Percentiles rank a stretch among this genome's conserved stretches.
Evolutionary conservation across 306 rosid genomes (phyloP).

Genomic region (Lathyrus tuberosus): DNA sequence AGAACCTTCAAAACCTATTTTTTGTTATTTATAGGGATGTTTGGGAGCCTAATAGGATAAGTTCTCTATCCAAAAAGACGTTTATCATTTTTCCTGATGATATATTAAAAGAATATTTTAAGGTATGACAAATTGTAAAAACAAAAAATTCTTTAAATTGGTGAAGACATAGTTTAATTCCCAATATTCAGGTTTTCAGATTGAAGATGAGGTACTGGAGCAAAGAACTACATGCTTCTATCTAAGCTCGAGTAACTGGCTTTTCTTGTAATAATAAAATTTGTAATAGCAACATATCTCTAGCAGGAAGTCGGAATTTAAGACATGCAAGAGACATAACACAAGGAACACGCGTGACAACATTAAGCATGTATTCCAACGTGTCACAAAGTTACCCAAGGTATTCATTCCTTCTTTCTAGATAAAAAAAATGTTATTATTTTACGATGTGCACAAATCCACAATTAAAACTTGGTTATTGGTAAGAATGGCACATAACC

Average conservation of each 20-base stretch:
- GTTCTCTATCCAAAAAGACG: not conserved
- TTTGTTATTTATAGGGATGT: not conserved
- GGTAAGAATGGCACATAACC: not conserved
- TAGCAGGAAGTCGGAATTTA: no score
- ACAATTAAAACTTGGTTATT: slow-evolving; percentile 12
- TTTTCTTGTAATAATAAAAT: no score
- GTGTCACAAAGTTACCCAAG: not conserved
- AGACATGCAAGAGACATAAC: not conserved
- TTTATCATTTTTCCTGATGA: not conserved
- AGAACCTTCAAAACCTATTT: not conserved
- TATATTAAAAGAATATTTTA: not conserved
- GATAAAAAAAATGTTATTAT: slow-evolving; percentile 7
- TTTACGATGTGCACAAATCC: not conserved
- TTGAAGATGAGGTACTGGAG: no score
- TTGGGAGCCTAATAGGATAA: not conserved
- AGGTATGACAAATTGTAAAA: not conserved
- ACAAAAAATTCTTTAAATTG: not conserved
- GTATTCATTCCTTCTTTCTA: not conserved
- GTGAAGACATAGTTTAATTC: not conserved
- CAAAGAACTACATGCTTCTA: no score
- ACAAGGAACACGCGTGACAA: not conserved
- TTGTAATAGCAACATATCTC: no score
- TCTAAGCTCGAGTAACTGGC: no score
- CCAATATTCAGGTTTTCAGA: not conserved
- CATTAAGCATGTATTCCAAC: not conserved